Percentiles rank a stretch among this genome's conserved stretches.
Evolutionary conservation across 192 early-diverging fungal genomes (phyloP).

Genomic region (Piromyces finnis): DNA sequence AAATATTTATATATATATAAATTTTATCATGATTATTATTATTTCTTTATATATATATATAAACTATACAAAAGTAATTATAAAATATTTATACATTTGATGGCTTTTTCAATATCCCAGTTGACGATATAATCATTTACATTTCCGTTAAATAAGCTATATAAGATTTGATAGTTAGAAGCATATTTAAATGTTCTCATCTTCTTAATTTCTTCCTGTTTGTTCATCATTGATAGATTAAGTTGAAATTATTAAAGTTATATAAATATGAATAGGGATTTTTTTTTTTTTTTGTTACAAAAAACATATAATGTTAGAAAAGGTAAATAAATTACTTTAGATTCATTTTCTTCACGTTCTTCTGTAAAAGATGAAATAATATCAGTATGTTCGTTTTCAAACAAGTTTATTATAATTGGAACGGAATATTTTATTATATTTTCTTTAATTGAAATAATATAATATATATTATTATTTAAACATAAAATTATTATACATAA

Average conservation of each 20-base stretch:
- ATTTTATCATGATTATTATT: too few relatives aligned
- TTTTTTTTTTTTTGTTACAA: too few relatives aligned
- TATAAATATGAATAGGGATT: too few relatives aligned
- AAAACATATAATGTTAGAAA: too few relatives aligned
- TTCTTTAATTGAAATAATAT: not conserved
- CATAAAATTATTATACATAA: too few relatives aligned
- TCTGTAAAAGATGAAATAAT: not conserved
- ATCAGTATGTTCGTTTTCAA: not conserved
- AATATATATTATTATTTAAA: not conserved
- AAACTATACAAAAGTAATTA: too few relatives aligned
- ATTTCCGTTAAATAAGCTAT: constrained; percentile 73
- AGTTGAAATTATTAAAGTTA: too few relatives aligned
- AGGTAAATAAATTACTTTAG: too few relatives aligned
- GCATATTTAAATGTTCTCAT: constrained; percentile 73
- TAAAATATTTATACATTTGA: constrained; percentile 22
- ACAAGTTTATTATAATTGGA: not conserved
- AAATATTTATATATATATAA: too few relatives aligned
- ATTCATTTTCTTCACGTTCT: not conserved
- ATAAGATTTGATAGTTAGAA: constrained; percentile 61
- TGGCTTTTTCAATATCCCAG: constrained; percentile 69
- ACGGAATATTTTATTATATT: not conserved
- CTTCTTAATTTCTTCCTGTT: not conserved
- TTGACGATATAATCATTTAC: constrained; percentile 40
- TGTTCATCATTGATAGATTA: not conserved
- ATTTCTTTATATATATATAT: too few relatives aligned